Evolutionary conservation across 192 early-diverging fungal species (phyloP).

Genomic region (Borealophlyctis nickersoniae): DNA sequence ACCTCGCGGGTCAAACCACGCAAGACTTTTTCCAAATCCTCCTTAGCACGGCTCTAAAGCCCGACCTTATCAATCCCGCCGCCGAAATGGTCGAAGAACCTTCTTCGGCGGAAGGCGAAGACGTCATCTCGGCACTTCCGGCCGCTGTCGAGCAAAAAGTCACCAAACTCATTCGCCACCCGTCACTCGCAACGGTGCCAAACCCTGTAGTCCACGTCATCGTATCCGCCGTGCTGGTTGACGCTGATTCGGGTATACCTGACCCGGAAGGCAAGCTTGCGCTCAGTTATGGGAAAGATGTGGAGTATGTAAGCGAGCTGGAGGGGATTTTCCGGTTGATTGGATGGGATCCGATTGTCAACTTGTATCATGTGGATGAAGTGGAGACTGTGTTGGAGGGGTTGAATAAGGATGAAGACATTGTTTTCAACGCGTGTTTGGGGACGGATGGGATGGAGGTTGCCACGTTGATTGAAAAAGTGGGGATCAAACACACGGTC

Average conservation of each 20-base stretch:
- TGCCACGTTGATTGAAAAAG: constrained; percentile 18
- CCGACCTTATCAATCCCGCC: constrained; percentile 2
- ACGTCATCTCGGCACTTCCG: constrained; percentile 19
- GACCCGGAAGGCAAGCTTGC: constrained; percentile 33
- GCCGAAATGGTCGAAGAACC: constrained; percentile 23
- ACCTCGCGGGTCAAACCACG: constrained; percentile 40
- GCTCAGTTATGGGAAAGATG: constrained; percentile 30
- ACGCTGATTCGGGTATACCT: constrained; percentile 24
- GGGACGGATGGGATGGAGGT: constrained; percentile 34
- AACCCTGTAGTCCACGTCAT: constrained; percentile 37
- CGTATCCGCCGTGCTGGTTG: constrained; percentile 25
- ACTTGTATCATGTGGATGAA: constrained; percentile 38
- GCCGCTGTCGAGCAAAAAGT: constrained; percentile 28
- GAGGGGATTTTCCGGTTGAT: constrained; percentile 33
- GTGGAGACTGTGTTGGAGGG: constrained; percentile 17
- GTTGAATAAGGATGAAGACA: constrained; percentile 27
- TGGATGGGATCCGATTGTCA: constrained; percentile 36
- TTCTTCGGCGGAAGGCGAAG: constrained; percentile 12
- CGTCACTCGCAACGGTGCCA: constrained; percentile 26
- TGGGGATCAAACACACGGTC: constrained; percentile 23
- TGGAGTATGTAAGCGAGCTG: constrained; percentile 37
- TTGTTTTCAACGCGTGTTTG: constrained; percentile 38
- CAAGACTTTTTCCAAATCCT: constrained; percentile 42
- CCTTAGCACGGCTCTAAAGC: constrained; percentile 23
- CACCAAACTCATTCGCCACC: constrained; percentile 32